Evolutionary conservation across 192 early-diverging fungal species (phyloP).

Genomic region (Nowakowskiella sp.): DNA sequence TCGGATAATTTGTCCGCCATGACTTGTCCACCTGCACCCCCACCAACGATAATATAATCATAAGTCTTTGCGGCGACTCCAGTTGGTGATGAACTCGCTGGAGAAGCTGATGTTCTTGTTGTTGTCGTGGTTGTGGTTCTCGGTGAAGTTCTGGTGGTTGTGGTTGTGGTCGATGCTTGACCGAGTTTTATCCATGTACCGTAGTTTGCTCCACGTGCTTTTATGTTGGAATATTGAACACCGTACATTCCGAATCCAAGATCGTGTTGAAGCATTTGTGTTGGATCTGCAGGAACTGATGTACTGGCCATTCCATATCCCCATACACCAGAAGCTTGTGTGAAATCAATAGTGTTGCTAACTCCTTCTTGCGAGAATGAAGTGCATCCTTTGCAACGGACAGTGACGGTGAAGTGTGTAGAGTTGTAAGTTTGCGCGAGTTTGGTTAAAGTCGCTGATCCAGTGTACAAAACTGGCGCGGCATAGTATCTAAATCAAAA

Average conservation of each 20-base stretch:
- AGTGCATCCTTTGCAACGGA: background rate
- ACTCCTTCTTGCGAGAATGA: background rate
- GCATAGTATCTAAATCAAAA: background rate
- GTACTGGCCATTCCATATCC: background rate
- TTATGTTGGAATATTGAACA: background rate
- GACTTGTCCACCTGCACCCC: background rate
- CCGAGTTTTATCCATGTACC: background rate
- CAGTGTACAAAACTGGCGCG: background rate
- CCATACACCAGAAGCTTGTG: background rate
- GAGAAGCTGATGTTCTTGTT: background rate
- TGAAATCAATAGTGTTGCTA: background rate
- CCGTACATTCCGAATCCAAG: background rate
- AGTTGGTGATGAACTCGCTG: background rate
- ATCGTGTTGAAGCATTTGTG: too few relatives aligned
- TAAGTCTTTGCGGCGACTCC: too few relatives aligned
- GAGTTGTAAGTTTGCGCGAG: background rate
- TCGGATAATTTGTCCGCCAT: background rate
- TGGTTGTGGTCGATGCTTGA: background rate
- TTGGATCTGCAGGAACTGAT: background rate
- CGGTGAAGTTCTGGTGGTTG: background rate
- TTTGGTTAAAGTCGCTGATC: background rate
- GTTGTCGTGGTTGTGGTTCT: background rate
- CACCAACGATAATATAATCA: background rate
- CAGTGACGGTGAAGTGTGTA: background rate
- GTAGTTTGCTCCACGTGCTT: background rate